These are phyloP conservation scores for Penicillium griseofulvum DNA, from an alignment of 2,329 filamentous ascomycete genomes.

Conservation along the genomic window DNA sequence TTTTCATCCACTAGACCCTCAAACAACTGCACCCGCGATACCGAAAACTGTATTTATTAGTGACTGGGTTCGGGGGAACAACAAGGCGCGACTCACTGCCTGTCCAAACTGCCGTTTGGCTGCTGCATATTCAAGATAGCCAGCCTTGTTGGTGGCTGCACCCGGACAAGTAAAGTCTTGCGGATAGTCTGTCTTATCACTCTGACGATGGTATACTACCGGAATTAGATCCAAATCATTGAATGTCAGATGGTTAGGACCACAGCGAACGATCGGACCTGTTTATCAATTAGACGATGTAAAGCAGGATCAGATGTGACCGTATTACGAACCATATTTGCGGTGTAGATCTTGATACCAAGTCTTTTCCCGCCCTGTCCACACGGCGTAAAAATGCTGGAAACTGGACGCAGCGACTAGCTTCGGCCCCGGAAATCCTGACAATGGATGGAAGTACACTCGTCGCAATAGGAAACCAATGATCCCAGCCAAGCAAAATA, in stretches of 20 bases:
- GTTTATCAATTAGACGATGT: background rate
- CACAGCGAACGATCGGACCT: background rate
- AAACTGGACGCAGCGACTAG: background rate
- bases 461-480: background rate
- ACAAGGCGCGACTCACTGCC: background rate
- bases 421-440: background rate
- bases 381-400: background rate
- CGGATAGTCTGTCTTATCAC: background rate
- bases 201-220: background rate
- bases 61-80: background rate
- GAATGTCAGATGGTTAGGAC: background rate
- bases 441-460: background rate
- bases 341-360: background rate
- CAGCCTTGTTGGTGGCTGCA: background rate
- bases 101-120: background rate
- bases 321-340: background rate
- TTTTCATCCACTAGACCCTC: background rate
- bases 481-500: background rate
- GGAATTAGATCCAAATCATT: background rate
- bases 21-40: background rate
- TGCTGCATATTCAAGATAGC: background rate
- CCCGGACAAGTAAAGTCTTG: background rate
- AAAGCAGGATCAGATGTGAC: background rate
- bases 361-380: background rate
- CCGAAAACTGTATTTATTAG: background rate